Evolutionary conservation across 495 filamentous ascomycete species (phyloP).

Genomic region (Venustampulla echinocandica): DNA sequence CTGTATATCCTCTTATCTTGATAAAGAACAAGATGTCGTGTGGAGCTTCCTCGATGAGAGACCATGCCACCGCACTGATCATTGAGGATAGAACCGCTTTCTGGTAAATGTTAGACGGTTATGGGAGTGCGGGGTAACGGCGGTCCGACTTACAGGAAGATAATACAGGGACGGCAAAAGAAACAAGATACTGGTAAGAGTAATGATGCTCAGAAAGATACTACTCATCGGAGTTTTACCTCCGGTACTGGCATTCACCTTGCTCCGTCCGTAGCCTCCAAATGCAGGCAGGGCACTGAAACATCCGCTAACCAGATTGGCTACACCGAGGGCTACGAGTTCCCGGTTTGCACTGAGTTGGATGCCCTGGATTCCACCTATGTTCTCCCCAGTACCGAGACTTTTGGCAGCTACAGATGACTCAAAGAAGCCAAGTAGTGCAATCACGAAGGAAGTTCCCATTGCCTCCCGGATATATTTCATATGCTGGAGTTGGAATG

Average conservation of each 20-base stretch:
- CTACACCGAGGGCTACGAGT: conserved; percentile 82
- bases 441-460: conserved; percentile 88
- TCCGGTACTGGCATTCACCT: conserved; percentile 86
- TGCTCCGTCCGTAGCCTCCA: conserved; percentile 92
- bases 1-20: conserved; percentile 72
- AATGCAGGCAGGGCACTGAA: conserved; percentile 91
- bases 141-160: conserved; percentile 70
- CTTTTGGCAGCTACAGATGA: conserved; percentile 96
- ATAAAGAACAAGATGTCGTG: conserved; percentile 87
- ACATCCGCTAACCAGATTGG: conserved; percentile 82
- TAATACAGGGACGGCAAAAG: conserved; percentile 90
- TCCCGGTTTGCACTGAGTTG: conserved; percentile 86
- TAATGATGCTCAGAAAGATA: conserved; percentile 73
- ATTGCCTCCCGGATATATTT: conserved; percentile 77
- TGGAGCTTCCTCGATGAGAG: conserved; percentile 89
- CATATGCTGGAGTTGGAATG: conserved; percentile 66
- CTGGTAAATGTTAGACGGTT: conserved; percentile 36
- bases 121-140: neutral
- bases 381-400: conserved; percentile 52
- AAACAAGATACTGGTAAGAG: conserved; percentile 68
- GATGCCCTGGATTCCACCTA: conserved; percentile 61
- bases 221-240: conserved; percentile 89
- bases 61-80: conserved; percentile 93
- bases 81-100: conserved; percentile 91
- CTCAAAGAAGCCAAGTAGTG: conserved; percentile 95